Evolutionary conservation across 2,329 filamentous ascomycete species (phyloP).

Genomic region (Cyanodermella asteris): DNA sequence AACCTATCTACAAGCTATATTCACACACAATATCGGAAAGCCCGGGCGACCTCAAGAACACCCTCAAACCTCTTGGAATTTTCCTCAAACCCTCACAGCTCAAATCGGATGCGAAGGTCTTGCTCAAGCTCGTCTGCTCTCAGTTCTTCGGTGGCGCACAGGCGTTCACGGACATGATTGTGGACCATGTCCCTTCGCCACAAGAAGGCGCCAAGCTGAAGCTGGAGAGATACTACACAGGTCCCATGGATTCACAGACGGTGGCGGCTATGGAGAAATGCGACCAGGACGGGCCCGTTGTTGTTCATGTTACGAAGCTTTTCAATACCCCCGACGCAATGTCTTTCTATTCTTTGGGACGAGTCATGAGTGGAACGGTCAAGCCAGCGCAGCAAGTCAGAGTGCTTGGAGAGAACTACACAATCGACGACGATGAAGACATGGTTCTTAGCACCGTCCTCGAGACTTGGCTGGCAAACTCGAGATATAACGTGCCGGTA

Average conservation of each 20-base stretch:
- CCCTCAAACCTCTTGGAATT: slow-evolving; percentile 61
- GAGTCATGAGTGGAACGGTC: slow-evolving; percentile 81
- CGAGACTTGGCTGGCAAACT: slow-evolving; percentile 77
- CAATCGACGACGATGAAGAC: slow-evolving; percentile 90
- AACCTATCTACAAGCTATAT: slow-evolving; percentile 95
- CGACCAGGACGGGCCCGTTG: slow-evolving; percentile 70
- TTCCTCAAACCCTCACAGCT: slow-evolving; percentile 78
- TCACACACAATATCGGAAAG: slow-evolving; percentile 85
- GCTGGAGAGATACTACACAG: slow-evolving; percentile 77
- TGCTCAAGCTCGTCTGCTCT: slow-evolving; percentile 74
- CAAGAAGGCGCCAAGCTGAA: slow-evolving; percentile 53
- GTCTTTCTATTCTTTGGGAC: slow-evolving; percentile 70
- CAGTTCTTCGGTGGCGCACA: slow-evolving; percentile 84
- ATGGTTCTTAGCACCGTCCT: slow-evolving; percentile 73
- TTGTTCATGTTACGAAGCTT: slow-evolving; percentile 84
- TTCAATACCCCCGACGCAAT: slow-evolving; percentile 84
- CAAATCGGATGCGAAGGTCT: slow-evolving; percentile 67
- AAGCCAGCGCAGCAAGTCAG: slow-evolving; percentile 63
- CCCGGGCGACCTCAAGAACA: slow-evolving; percentile 61
- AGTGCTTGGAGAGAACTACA: slow-evolving; percentile 87
- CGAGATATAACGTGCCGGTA: slow-evolving; percentile 76
- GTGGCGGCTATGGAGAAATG: slow-evolving; percentile 62
- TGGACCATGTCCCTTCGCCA: slow-evolving; percentile 74
- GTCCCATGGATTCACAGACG: slow-evolving; percentile 61
- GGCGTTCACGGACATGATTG: slow-evolving; percentile 90